Evolutionary conservation across 441 rosid species (phyloP).

Genomic region (Isatis lusitanica): DNA sequence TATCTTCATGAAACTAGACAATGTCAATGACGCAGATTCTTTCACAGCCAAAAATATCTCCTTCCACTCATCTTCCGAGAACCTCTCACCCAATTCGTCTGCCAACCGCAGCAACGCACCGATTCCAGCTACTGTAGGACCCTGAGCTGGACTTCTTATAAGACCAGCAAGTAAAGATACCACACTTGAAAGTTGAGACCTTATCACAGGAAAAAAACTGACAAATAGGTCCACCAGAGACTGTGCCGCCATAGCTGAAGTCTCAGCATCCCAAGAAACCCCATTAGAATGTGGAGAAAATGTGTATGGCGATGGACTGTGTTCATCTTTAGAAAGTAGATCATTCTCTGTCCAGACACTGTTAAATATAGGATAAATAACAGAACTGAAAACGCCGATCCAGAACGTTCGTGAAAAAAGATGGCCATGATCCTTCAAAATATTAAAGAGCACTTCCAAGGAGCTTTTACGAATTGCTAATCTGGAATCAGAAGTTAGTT

Average conservation of each 20-base stretch:
- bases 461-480: slow-evolving; percentile 84
- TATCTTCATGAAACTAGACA: slow-evolving; percentile 73
- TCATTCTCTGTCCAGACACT: slow-evolving; percentile 50
- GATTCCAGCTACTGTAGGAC: slow-evolving; percentile 82
- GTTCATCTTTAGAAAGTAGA: slow-evolving; percentile 44
- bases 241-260: slow-evolving; percentile 65
- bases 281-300: slow-evolving; percentile 51
- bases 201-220: slow-evolving; percentile 53
- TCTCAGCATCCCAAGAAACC: slow-evolving; percentile 81
- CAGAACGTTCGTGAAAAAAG: slow-evolving; percentile 77
- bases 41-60: slow-evolving; percentile 63
- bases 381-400: slow-evolving; percentile 58
- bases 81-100: slow-evolving; percentile 62
- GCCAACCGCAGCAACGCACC: slow-evolving; percentile 66
- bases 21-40: slow-evolving; percentile 64
- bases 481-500: slow-evolving; percentile 82
- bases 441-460: slow-evolving; percentile 88
- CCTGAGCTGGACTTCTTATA: slow-evolving; percentile 75
- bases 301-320: slow-evolving; percentile 40
- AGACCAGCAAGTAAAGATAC: slow-evolving; percentile 69
- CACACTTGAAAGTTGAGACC: slow-evolving; percentile 66
- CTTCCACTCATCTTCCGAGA: slow-evolving; percentile 87
- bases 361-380: slow-evolving; percentile 72
- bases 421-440: slow-evolving; percentile 95
- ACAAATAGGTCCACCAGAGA: slow-evolving; percentile 78